A percentile compares a stretch with the other conserved stretches of the same genome.
Conservation (phyloP, 2,329 filamentous ascomycete genomes). For the Bipolaris sorokiniana region DNA sequence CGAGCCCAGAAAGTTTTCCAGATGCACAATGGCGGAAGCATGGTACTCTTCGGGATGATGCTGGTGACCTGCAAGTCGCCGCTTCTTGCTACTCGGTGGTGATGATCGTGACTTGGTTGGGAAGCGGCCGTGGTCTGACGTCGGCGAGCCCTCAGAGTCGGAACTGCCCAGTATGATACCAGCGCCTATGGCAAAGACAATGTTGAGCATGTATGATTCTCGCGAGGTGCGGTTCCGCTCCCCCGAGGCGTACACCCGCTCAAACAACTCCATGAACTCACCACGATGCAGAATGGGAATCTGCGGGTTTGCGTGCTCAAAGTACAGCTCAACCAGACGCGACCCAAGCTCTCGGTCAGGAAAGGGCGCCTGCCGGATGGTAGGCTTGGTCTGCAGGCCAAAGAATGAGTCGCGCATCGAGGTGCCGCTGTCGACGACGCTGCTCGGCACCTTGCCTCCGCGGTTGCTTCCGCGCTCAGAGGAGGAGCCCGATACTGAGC, state of each 20-base stretch:
- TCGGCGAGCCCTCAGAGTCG: slow-evolving; percentile 43
- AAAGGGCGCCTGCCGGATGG: slow-evolving; percentile 83
- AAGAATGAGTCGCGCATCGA: slow-evolving; percentile 97
- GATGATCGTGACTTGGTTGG: slow-evolving; percentile 38
- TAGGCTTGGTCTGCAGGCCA: slow-evolving; percentile 89
- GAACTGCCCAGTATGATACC: slow-evolving; percentile 79
- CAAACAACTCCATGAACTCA: slow-evolving; percentile 89
- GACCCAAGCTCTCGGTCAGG: slow-evolving; percentile 76
- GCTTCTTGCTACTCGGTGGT: slow-evolving; percentile 46
- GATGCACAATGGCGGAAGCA: slow-evolving; percentile 88
- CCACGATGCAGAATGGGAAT: slow-evolving; percentile 89
- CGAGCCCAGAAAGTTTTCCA: slow-evolving; percentile 81
- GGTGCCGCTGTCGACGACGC: slow-evolving; percentile 65
- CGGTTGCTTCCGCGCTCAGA: slow-evolving; percentile 70
- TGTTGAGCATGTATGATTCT: slow-evolving; percentile 93
- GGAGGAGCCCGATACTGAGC: slow-evolving; percentile 61
- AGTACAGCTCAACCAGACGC: slow-evolving; percentile 81
- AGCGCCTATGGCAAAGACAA: slow-evolving; percentile 94
- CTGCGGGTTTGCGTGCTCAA: slow-evolving; percentile 95
- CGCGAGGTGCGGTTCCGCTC: slow-evolving; percentile 71
- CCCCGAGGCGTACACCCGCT: slow-evolving; percentile 76
- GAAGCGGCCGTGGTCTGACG: slow-evolving; percentile 38
- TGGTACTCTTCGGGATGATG: slow-evolving; percentile 94
- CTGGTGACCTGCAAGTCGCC: slow-evolving; percentile 59
- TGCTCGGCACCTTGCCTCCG: slow-evolving; percentile 59